Percentiles rank a stretch among this genome's conserved stretches.
Conservation (phyloP, 1,284 basidiomycete genomes). For the Mycena sp. region DNA sequence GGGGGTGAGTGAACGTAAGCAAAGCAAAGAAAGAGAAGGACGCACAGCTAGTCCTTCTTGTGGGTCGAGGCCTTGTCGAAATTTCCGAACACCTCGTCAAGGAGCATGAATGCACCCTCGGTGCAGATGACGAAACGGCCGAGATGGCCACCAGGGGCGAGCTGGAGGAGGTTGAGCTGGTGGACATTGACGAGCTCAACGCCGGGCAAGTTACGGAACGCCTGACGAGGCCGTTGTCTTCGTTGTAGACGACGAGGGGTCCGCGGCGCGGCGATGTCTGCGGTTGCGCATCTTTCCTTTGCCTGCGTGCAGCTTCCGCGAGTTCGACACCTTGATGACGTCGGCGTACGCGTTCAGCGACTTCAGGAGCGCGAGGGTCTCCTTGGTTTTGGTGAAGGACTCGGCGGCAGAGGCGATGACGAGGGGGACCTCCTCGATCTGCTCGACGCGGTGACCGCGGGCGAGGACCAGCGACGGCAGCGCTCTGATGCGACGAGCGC, state of each 20-base stretch:
- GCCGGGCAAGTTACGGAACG: constrained; percentile 99
- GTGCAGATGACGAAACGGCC: constrained; percentile 99
- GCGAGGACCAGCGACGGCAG: constrained; percentile 98
- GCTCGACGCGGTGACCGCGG: constrained; percentile 98
- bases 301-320: constrained; percentile 96
- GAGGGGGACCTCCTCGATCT: constrained; percentile 96
- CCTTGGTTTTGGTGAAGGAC: too few species aligned
- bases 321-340: constrained; percentile 97
- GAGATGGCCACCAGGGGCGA: constrained; percentile 99
- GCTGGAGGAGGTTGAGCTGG: constrained; percentile 97
- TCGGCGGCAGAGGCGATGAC: too few species aligned
- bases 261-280: constrained; percentile 96
- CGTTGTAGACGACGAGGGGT: constrained; percentile 97
- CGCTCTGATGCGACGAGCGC: constrained; percentile 97
- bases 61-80: constrained; percentile 84
- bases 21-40: constrained; percentile 28
- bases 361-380: too few species aligned
- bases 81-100: constrained; percentile 96
- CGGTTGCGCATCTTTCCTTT: constrained; percentile 99
- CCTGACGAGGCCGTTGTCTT: too few species aligned
- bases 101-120: constrained; percentile 90
- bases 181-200: constrained; percentile 97
- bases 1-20: constrained; percentile 5
- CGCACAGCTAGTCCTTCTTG: constrained; percentile 95
- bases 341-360: too few species aligned